These are phyloP conservation scores for Ophiostoma sp. DNA, from an alignment of 2,329 filamentous ascomycete species.

Conservation along the genomic window DNA sequence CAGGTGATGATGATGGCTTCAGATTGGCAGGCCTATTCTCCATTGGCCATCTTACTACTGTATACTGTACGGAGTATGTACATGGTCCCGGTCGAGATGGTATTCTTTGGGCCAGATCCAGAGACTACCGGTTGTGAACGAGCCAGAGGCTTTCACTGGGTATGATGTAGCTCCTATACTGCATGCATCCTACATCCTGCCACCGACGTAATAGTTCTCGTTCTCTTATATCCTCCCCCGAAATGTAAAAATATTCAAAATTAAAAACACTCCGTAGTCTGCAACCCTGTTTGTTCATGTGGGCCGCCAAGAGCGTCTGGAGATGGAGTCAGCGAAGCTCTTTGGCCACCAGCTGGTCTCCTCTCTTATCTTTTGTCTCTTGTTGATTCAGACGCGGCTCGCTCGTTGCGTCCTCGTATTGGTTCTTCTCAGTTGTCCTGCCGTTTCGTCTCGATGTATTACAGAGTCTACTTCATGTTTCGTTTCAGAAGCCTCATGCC, in stretches of 20 bases:
- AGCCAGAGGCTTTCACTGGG: background rate
- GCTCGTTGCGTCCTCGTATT: conserved; percentile 2
- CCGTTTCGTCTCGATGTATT: background rate
- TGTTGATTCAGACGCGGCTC: conserved; percentile 1
- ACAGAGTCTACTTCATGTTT: background rate
- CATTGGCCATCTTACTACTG: background rate
- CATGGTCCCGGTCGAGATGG: background rate
- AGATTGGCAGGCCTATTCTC: background rate
- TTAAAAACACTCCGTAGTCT: conserved; percentile 6
- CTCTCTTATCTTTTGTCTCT: background rate
- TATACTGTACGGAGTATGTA: background rate
- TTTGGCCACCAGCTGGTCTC: background rate
- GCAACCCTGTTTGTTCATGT: background rate
- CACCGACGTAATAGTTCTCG: background rate
- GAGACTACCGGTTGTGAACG: background rate
- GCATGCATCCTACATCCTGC: background rate
- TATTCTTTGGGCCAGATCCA: background rate
- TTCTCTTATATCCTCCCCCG: background rate
- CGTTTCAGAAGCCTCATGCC: conserved; percentile 4
- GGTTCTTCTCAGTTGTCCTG: background rate
- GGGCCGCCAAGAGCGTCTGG: conserved; percentile 4
- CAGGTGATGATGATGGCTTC: background rate
- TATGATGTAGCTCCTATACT: background rate
- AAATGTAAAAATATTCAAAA: background rate
- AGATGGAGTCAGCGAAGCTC: background rate